Base-by-base conservation (phyloP, 306 rosid genomes). In the Vigna unguiculata region DNA sequence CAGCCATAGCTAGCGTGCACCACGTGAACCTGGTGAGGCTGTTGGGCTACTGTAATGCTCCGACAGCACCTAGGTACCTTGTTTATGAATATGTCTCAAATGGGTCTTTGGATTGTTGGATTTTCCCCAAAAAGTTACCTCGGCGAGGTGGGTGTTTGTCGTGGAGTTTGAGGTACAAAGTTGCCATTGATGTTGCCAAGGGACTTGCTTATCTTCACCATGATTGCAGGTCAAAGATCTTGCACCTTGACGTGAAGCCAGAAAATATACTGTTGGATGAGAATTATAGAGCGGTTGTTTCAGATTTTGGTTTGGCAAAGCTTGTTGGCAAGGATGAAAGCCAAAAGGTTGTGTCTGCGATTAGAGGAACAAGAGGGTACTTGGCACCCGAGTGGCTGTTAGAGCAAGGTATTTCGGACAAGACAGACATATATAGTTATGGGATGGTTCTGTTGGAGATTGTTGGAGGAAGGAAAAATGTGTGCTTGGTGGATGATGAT, bases 311-410 rank as follows among this genome's bases (percentile, higher is more conserved):
- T n/a, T 77, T 93, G 7, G 84, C 98, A 5, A 93, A 89, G 80
- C 88, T 91, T 6, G 78, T 88, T 82, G 86, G 90, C 1, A 91
- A 82, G 65, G 91, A 89, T 13, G 87, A 86, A 53, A 93, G 90
- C 48, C 75, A 81, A 59, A 62, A n/a, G 16, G 70, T 88, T 12
- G 57, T 93, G 21, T 89, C 91, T 5, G 81, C 95, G 4, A 79
- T 93, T 3, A 78, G 95, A 36, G 98, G 98, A 8, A 93, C 98
- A 17, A 85, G 81, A 80, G 96, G 98, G 1, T 93, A 93, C 82
- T 77, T 93, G 20, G 98, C 98, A 1, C 98, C 98, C 1, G 98
- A 93, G 59, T 93, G 98, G 98, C 78, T 93, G 4, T 77, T 93
- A 21, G 90, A 91, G 63, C 86, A 84, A 4, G 96, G 96, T 9